A percentile compares a stretch with the other conserved stretches of the same genome.
These are phyloP conservation scores for Xylariaceae sp. DNA, from an alignment of 2,329 filamentous ascomycete species.

Conservation along the genomic window DNA sequence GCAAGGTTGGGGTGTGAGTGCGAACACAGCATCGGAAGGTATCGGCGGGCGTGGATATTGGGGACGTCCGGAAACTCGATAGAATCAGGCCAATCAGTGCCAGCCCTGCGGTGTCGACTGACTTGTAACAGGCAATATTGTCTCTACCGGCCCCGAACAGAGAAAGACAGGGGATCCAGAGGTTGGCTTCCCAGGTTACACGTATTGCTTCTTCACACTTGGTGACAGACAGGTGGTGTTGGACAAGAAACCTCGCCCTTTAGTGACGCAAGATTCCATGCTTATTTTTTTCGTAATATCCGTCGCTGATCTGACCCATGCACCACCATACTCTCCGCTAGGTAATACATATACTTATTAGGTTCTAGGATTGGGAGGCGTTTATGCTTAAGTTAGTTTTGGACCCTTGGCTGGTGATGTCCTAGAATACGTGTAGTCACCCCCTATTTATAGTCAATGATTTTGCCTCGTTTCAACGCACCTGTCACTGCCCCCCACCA, in stretches of 20 bases:
- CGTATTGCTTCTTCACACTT: too few relatives aligned
- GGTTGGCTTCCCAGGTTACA: too few relatives aligned
- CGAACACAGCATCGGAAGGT: conserved; percentile 7
- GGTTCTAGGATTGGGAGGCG: neutral
- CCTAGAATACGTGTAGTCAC: too few relatives aligned
- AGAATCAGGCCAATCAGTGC: conserved; percentile 16
- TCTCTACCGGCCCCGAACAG: conserved; percentile 16
- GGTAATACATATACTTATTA: too few relatives aligned
- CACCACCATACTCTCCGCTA: too few relatives aligned
- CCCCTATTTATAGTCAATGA: too few relatives aligned
- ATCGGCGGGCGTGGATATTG: conserved; percentile 21
- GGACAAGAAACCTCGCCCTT: neutral
- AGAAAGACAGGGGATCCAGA: neutral
- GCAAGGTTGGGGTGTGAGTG: conserved; percentile 9
- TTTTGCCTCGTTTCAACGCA: too few relatives aligned
- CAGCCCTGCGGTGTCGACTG: conserved; percentile 1
- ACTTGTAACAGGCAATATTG: conserved; percentile 3
- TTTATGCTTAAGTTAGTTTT: too few relatives aligned
- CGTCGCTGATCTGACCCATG: neutral
- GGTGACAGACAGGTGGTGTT: neutral
- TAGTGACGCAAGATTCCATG: conserved; percentile 3
- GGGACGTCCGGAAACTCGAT: conserved; percentile 24
- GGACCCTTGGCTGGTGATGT: too few relatives aligned
- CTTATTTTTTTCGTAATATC: neutral
- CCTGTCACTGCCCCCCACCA: too few relatives aligned